phyloP scores from a whole-genome alignment of 2,329 filamentous ascomycete species.

The Bertia moriformis region DNA sequence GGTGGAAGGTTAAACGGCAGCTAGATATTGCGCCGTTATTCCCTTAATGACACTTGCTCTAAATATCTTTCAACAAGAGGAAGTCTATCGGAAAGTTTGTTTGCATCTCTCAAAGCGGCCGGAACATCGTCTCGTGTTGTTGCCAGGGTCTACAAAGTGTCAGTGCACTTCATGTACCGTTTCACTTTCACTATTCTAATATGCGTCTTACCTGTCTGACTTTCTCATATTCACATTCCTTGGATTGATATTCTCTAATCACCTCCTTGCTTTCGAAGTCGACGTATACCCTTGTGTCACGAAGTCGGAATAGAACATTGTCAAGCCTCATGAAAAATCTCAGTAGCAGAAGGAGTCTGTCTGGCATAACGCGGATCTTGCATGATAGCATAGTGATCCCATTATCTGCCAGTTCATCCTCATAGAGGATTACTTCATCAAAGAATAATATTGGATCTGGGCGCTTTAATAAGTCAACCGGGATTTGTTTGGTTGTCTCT shows the following conservation, averaged over 20 bases:
- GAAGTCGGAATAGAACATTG: conserved; percentile 52
- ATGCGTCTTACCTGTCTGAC: conserved; percentile 40
- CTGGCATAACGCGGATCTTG: conserved; percentile 62
- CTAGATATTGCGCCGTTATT: too few species aligned
- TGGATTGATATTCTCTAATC: conserved; percentile 55
- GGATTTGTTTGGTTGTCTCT: conserved; percentile 25
- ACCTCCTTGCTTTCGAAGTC: conserved; percentile 52
- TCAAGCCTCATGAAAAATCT: conserved; percentile 62
- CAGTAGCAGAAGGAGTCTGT: conserved; percentile 46
- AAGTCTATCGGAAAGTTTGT: conserved; percentile 41
- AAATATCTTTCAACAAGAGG: conserved; percentile 41
- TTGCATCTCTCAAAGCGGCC: conserved; percentile 52
- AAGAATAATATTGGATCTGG: conserved; percentile 64
- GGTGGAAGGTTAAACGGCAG: too few species aligned
- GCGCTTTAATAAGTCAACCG: conserved; percentile 49
- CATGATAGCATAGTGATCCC: conserved; percentile 58
- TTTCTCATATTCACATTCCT: conserved; percentile 50
- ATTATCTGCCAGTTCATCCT: conserved; percentile 64
- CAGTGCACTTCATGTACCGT: conserved; percentile 8
- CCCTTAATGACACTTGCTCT: conserved; percentile 26
- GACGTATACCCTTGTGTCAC: conserved; percentile 57
- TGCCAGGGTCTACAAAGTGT: conserved; percentile 12
- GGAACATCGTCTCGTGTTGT: conserved; percentile 40
- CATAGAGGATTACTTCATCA: conserved; percentile 59
- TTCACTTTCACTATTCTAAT: conserved; percentile 5